Evolutionary conservation across 768 basidiomycete species (phyloP), one percentile per base, ranked within the genome.

Genomic region (Amanita rubescens): DNA sequence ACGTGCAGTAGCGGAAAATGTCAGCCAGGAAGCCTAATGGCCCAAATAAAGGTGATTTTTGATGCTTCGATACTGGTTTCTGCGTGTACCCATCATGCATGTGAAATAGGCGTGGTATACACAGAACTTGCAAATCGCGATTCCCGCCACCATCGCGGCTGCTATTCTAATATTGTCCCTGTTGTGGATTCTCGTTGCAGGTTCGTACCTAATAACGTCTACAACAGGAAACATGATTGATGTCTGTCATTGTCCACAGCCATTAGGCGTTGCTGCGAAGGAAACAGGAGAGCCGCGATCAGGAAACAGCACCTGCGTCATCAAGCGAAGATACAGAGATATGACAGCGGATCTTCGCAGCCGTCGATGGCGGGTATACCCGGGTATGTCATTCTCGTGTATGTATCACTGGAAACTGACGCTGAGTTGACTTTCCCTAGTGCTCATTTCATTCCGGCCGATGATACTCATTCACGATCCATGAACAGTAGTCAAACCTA

Each of bases 81-180:
- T 11, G 24, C 15, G 25, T 30, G 24, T 30, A 35, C 42, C 53
- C 15, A 44, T 27, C 49, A 27, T 53, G 42, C 32, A 50, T 47
- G 43, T 49, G 37, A 20, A 35, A n/a, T 58, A 86, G 84, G 75
- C 87, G 4, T 88, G 86, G 87, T 89, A 86, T 65, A 70, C 66
- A 5, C 78, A 82, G 57, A 91, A 91, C 69, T 77, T 89, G 10
- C 82, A 85, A 64, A 87, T 90, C 55, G 73, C 87, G 22, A 86
- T 92, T 59, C 87, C 90, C 17, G 79, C 91, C 51, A 85, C 88
- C 15, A 70, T 91, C 53, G 84, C 85, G 34, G 86, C 73, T 24
- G 85, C 78, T 14, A 63, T 91, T 50, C 57, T 90, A 49, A 71
- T 76, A 12, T 66, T 92, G 34, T 63, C 84, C 38, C 63, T 87